phyloP scores from a whole-genome alignment of 176 grass and related monocot genomes.

The Oryza coarctata region DNA sequence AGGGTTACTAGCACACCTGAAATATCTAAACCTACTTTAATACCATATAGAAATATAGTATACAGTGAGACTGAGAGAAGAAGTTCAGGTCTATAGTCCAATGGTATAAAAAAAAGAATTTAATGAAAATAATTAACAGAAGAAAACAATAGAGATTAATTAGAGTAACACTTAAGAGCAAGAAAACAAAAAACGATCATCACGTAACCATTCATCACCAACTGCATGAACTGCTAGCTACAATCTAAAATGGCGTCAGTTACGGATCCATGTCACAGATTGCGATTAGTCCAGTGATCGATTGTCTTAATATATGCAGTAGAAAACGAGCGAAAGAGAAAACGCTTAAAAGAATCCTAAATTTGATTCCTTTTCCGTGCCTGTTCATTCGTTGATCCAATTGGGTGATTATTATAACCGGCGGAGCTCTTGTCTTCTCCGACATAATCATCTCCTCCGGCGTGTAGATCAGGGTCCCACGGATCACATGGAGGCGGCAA shows the following conservation, averaged over 20 bases:
- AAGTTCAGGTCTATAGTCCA: too few relatives aligned
- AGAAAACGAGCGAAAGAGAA: slow-evolving; percentile 18
- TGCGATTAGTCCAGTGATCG: not conserved
- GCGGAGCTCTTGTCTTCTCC: slow-evolving; percentile 33
- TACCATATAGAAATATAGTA: too few relatives aligned
- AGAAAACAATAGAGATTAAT: not conserved
- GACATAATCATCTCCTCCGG: not conserved
- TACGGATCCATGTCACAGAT: slow-evolving; percentile 20
- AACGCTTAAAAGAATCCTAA: not conserved
- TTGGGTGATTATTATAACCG: not conserved
- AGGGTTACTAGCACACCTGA: too few relatives aligned
- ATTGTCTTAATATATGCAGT: slow-evolving; percentile 36
- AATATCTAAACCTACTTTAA: too few relatives aligned
- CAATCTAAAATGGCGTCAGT: not conserved
- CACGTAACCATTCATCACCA: slow-evolving; percentile 21
- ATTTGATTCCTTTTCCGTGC: slow-evolving; percentile 5
- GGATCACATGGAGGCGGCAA: slow-evolving; percentile 47
- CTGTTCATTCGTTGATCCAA: slow-evolving; percentile 19
- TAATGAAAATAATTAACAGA: not conserved
- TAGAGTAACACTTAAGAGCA: not conserved
- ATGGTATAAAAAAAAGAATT: too few relatives aligned
- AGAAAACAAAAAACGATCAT: not conserved
- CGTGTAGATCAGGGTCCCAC: slow-evolving; percentile 11
- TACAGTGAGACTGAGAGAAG: too few relatives aligned
- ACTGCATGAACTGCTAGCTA: slow-evolving; percentile 21